Base-by-base conservation (phyloP, 176 grass and related monocot genomes). In the Ensete glaucum region DNA sequence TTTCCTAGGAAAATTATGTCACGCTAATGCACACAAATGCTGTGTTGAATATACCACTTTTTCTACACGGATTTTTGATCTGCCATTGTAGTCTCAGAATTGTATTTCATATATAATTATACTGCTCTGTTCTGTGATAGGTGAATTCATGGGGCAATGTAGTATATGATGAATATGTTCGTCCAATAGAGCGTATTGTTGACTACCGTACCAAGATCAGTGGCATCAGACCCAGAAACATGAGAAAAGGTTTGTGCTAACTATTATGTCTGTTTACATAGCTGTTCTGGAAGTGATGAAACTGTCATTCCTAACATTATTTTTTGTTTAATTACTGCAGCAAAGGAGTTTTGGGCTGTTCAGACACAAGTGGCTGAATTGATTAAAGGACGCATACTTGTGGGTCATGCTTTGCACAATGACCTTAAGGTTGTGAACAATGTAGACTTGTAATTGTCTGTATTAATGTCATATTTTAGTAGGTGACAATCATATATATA, bases 401-500 rank as follows among this genome's bases (percentile, higher is more conserved):
- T 94, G 67, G 95, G 90, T 50, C 95, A 94, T 91, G 90, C 95
- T n/a, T 81, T 99, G 76, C 90, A 91, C 81, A 83, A 99, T 93
- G 95, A 99, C 70, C 86, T 99, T 77, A 99, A 94, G 90, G 95
- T 98, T 76, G 13, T 53, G 56, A 52, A 27, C 72, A 27, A 21
- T 51, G 67, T 21, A 16, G 77, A 78, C 67, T 52, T 70, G 17
- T 70, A 70, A 9, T 51, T 70, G 26, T 50, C 17, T 50, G 4
- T 23, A 67, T 43, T 27, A 34, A 29, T 20, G 8, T 60, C 4
- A 19, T 60, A 17, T 60, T 8, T 4, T 43, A 43, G 34, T 6
- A 43, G 4, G 3, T 43, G 34, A 43, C 34, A 50, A 19, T 16
- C 7, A 64, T 77, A 16, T 1, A 24, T 52, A n/a, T 15, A 64